Evolutionary conservation across 441 rosid species (phyloP).

Genomic region (Corymbia calophylla): DNA sequence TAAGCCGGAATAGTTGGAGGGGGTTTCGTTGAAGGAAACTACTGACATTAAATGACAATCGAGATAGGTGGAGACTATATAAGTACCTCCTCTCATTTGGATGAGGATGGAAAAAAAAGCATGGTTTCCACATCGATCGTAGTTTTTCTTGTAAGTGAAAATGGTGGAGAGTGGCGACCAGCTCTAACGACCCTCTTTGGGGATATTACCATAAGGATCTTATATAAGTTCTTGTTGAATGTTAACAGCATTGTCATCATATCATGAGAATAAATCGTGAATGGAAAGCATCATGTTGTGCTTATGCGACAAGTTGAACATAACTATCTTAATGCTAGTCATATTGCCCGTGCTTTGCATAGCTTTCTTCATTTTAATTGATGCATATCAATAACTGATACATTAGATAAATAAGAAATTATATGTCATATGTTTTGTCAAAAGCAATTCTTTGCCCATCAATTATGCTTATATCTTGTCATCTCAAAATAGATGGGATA

Average conservation of each 20-base stretch:
- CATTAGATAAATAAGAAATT: not conserved
- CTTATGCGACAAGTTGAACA: not conserved
- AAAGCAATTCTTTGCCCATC: not conserved
- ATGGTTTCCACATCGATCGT: not conserved
- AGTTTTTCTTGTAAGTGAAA: too few species aligned
- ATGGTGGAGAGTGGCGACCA: too few species aligned
- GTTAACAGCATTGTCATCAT: not conserved
- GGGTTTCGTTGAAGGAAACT: not conserved
- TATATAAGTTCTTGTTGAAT: not conserved
- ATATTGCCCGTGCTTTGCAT: not conserved
- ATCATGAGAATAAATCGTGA: not conserved
- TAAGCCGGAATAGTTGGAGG: not conserved
- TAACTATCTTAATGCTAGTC: not conserved
- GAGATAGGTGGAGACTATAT: not conserved
- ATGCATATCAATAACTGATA: not conserved
- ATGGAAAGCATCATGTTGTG: not conserved
- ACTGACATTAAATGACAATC: not conserved
- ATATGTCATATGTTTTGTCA: not conserved
- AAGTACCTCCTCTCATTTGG: not conserved
- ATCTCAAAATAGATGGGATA: not conserved
- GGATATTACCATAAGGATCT: not conserved
- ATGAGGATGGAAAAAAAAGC: not conserved
- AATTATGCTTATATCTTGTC: not conserved
- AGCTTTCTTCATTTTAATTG: not conserved
- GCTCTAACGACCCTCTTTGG: not conserved